Conservation (phyloP, 352 stramenopile genomes). For the Phytopythium aichiense region DNA sequence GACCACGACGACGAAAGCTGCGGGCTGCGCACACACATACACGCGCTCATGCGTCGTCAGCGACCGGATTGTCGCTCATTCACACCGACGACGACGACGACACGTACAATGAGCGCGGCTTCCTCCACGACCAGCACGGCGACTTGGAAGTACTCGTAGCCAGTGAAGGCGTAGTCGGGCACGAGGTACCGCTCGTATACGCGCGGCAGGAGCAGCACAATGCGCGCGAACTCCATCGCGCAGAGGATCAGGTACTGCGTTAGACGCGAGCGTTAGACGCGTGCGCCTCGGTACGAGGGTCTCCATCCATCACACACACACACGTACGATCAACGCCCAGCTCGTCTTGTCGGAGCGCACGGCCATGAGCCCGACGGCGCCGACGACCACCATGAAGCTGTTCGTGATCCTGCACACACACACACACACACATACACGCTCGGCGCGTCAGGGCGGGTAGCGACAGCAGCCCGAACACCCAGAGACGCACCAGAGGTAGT, state of each 20-base stretch:
- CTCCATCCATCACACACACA: conserved; percentile 1
- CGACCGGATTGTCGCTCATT: neutral
- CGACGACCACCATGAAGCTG: conserved; percentile 67
- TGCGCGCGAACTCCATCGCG: conserved; percentile 65
- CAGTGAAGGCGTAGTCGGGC: conserved; percentile 49
- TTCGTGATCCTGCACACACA: conserved; percentile 44
- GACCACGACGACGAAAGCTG: conserved; percentile 67
- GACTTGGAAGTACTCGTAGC: conserved; percentile 80
- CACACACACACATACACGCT: neutral
- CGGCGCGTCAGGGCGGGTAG: neutral
- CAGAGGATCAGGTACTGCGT: conserved; percentile 64
- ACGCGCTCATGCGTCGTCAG: neutral
- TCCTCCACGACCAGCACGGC: conserved; percentile 55
- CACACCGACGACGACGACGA: neutral
- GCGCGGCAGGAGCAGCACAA: conserved; percentile 60
- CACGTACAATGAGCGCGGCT: conserved; percentile 63
- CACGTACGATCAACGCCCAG: conserved; percentile 69
- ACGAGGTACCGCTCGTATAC: conserved; percentile 57
- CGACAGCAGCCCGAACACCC: neutral
- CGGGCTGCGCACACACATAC: conserved; percentile 31
- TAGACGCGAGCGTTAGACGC: neutral
- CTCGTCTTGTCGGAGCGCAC: conserved; percentile 74
- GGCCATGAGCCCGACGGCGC: conserved; percentile 59
- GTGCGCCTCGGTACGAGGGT: neutral
- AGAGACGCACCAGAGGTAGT: conserved; percentile 58